These are phyloP conservation scores for Plasmodium berghei DNA, from an alignment of 169 alveolate genomes.

Conservation along the genomic window DNA sequence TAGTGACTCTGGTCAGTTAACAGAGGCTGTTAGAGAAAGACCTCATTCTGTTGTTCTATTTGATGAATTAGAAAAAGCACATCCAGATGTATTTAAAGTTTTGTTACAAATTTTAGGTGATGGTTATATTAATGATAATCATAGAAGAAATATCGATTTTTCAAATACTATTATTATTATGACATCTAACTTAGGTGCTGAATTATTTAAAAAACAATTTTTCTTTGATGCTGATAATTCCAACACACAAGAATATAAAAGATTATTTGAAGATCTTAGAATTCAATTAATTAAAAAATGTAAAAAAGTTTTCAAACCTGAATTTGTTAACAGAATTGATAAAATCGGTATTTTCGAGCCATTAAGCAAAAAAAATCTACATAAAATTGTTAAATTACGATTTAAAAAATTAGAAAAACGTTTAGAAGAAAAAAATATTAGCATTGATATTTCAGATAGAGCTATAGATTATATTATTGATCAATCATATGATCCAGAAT, in stretches of 20 bases:
- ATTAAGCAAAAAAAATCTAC: conserved; percentile 59
- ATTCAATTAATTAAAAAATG: conserved; percentile 71
- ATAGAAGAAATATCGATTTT: conserved; percentile 86
- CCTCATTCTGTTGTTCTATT: conserved; percentile 78
- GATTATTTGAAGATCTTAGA: conserved; percentile 55
- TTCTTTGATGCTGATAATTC: conserved; percentile 75
- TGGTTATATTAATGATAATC: conserved; percentile 77
- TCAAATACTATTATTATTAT: conserved; percentile 83
- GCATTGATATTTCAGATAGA: conserved; percentile 38
- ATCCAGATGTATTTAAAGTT: conserved; percentile 75
- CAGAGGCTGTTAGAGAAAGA: conserved; percentile 82
- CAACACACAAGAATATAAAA: conserved; percentile 56
- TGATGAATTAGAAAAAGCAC: conserved; percentile 77
- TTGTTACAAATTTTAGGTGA: conserved; percentile 74
- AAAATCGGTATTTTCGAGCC: conserved; percentile 81
- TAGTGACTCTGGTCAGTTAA: conserved; percentile 85
- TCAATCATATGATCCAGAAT: conserved; percentile 73
- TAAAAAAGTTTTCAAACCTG: conserved; percentile 80
- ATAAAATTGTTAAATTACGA: conserved; percentile 79
- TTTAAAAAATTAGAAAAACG: conserved; percentile 73
- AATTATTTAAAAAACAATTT: conserved; percentile 74
- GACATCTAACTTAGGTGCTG: conserved; percentile 87
- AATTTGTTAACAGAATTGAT: conserved; percentile 86
- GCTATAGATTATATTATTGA: conserved; percentile 72
- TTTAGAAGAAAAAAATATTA: conserved; percentile 65